These are phyloP conservation scores for Isoetes taiwanensis DNA, from an alignment of 75 land plant genomes.

Conservation along the genomic window DNA sequence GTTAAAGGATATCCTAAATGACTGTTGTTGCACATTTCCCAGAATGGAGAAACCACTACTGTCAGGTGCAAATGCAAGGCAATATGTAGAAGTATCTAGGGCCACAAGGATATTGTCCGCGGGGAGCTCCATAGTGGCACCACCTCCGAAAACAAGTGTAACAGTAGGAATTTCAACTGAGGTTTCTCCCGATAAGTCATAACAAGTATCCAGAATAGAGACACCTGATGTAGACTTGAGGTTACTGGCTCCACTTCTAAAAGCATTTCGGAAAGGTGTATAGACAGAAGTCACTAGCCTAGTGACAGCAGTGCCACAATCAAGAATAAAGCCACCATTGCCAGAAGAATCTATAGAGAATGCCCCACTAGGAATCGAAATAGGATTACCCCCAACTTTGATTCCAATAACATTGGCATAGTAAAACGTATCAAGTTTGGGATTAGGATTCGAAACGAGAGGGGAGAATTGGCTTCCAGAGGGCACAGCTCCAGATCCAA, in stretches of 20 bases:
- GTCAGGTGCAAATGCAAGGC: too few relatives aligned
- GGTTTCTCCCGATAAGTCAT: conserved; percentile 28
- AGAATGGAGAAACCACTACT: conserved; percentile 42
- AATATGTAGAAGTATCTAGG: conserved; percentile 23
- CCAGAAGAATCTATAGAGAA: conserved; percentile 31
- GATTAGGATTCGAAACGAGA: conserved; percentile 30
- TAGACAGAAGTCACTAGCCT: conserved; percentile 37
- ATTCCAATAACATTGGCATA: conserved; percentile 37
- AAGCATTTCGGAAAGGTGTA: conserved; percentile 42
- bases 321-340: conserved; percentile 49
- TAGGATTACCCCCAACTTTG: conserved; percentile 25
- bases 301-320: conserved; percentile 76
- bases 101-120: conserved; percentile 53
- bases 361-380: not conserved
- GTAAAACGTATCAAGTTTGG: conserved; percentile 38
- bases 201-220: conserved; percentile 67
- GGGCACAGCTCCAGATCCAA: conserved; percentile 17
- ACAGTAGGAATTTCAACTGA: conserved; percentile 55
- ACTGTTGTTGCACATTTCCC: conserved; percentile 78
- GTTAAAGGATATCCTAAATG: conserved; percentile 41
- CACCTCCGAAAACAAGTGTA: conserved; percentile 42
- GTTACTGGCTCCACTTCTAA: conserved; percentile 21
- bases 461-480: conserved; percentile 23
- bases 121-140: conserved; percentile 41
- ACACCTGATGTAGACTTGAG: conserved; percentile 25